Percentiles rank a stretch among this genome's conserved stretches.
These are phyloP conservation scores for Aureobasidium sp. DNA, from an alignment of 2,329 filamentous ascomycete species.

Conservation along the genomic window DNA sequence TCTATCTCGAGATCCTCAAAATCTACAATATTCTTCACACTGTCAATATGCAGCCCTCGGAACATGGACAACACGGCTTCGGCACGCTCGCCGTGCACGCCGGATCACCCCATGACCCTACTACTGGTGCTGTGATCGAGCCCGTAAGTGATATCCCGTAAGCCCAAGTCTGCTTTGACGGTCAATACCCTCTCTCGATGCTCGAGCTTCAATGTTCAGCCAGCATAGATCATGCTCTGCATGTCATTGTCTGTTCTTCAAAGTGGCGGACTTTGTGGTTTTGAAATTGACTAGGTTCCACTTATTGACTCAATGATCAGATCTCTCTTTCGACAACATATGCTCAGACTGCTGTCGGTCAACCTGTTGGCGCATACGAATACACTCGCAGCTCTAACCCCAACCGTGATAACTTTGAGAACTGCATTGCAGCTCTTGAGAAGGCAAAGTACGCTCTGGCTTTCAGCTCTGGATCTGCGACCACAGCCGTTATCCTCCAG, in stretches of 20 bases:
- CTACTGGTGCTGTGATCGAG: slow-evolving; percentile 92
- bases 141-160: slow-evolving; percentile 39
- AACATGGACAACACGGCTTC: slow-evolving; percentile 58
- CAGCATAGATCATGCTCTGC: no score
- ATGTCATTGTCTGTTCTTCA: no score
- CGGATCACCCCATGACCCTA: slow-evolving; percentile 80
- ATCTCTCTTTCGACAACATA: slow-evolving; percentile 97
- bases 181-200: no score
- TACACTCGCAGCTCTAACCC: slow-evolving; percentile 92
- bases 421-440: slow-evolving; percentile 83
- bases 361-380: slow-evolving; percentile 82
- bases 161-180: background rate
- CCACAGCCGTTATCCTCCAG: slow-evolving; percentile 88
- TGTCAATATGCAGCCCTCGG: slow-evolving; percentile 3
- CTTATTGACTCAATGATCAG: slow-evolving; percentile 28
- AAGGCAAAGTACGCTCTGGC: slow-evolving; percentile 87
- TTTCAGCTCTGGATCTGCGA: slow-evolving; percentile 88
- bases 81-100: slow-evolving; percentile 94
- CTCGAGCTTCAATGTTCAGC: no score
- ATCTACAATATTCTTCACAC: background rate
- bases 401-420: slow-evolving; percentile 91
- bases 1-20: background rate
- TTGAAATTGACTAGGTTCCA: no score
- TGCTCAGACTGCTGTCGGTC: slow-evolving; percentile 80
- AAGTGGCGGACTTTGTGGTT: background rate